Percentiles rank a stretch among this genome's conserved stretches.
Evolutionary conservation across 108 stramenopile genomes (phyloP).

Genomic region (Stephanodiscus minutulus): DNA sequence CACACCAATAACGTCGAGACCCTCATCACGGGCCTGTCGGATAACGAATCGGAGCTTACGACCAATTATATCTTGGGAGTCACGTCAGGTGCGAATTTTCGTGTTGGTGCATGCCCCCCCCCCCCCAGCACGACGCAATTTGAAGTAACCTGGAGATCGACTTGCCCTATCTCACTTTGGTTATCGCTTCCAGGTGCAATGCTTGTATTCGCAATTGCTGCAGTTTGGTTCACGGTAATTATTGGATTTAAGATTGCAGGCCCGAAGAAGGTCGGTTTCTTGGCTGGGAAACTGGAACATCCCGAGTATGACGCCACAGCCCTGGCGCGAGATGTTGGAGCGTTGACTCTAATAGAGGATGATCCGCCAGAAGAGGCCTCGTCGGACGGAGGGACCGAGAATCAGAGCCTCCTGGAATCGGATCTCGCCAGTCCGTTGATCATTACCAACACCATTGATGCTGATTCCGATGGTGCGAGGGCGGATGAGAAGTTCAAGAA

Average conservation of each 20-base stretch:
- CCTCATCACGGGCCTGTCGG: constrained; percentile 6
- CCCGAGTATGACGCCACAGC: not conserved
- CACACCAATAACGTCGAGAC: constrained; percentile 21
- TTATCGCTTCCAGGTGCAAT: constrained; percentile 5
- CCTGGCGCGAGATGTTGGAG: not conserved
- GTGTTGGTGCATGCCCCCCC: no score
- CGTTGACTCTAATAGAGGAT: not conserved
- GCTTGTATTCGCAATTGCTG: constrained; percentile 10
- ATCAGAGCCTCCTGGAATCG: not conserved
- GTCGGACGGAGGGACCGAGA: not conserved
- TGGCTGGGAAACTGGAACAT: constrained; percentile 17
- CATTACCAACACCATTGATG: constrained; percentile 9
- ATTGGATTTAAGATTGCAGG: constrained; percentile 15
- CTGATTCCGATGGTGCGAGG: not conserved
- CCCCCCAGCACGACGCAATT: not conserved
- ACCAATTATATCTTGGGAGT: not conserved
- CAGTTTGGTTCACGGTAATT: constrained; percentile 22
- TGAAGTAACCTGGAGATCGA: not conserved
- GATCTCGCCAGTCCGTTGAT: constrained; percentile 15
- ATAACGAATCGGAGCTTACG: not conserved
- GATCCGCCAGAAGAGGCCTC: not conserved
- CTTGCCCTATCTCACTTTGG: not conserved
- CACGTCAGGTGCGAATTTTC: not conserved
- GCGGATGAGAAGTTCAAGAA: constrained; percentile 18
- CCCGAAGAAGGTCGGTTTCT: constrained; percentile 22